Evolutionary conservation across 73 alveolate genomes (phyloP), one percentile per base, ranked within the genome.

Genomic region (Breviolum minutum): DNA sequence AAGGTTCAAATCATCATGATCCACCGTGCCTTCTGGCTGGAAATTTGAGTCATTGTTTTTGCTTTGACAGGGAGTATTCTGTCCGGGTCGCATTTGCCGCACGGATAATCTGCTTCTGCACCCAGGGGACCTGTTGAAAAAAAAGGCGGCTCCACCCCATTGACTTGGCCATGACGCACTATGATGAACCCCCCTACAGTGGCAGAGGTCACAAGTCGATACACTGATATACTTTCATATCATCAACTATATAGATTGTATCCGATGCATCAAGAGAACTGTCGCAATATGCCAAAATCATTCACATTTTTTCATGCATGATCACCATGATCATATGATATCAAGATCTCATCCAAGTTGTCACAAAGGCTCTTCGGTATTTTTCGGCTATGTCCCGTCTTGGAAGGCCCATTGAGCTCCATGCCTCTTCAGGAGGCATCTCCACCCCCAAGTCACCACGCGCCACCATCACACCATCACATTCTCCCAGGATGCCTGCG

Each of bases 381-480:
- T 40, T 3, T 40, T 40, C 54, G 54, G 54, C 54, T 40, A 40
- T 40, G 54, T 40, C 54, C 54, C 5, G 54, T 40, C 54, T 40
- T 40, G 54, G 5, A 40, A 40, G 54, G 29, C 29, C 12, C 81
- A 0, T 16, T 16, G 81, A n/a, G 5, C 66, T 0, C 2, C 70
- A 3, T 12, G 61, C 99, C 95, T 99, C 99, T 26, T 99, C 99
- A 9, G 99, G 99, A 66, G 69, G 85, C 99, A 99, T 99, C 99
- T 99, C 99, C 99, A 99, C 99, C 26, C 99, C 99, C 80, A 99
- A 95, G 97, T 99, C 99, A 61, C 99, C 99, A 97, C 99, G 99
- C 70, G 99, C 99, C 82, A 99, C 99, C 99, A 99, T 99, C 80
- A 99, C 99, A 26, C 99, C 99, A 95, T 99, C 99, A 32, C 71